Evolutionary conservation across 768 basidiomycete genomes (phyloP).

Genomic region (Tricholoma sp.): DNA sequence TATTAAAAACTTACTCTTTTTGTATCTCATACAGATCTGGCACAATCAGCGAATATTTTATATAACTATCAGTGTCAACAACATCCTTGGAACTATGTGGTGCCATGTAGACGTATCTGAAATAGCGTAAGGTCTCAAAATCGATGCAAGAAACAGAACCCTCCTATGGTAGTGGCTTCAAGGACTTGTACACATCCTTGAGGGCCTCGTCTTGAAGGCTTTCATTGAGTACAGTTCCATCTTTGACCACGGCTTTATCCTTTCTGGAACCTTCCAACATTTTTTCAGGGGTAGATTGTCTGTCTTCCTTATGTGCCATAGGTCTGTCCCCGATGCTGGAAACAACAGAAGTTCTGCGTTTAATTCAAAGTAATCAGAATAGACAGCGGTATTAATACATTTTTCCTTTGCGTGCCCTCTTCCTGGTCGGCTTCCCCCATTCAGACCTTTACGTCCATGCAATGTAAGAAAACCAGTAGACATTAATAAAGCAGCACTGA

Average conservation of each 20-base stretch:
- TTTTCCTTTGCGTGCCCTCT: background rate
- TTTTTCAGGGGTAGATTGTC: background rate
- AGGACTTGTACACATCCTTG: background rate
- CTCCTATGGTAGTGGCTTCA: background rate
- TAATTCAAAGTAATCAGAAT: background rate
- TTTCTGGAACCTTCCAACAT: background rate
- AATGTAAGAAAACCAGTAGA: background rate
- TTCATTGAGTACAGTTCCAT: background rate
- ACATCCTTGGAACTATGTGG: background rate
- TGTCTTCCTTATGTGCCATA: background rate
- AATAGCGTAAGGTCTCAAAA: background rate
- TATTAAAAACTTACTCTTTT: background rate
- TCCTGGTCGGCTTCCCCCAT: background rate
- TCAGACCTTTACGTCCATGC: background rate
- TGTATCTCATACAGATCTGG: background rate
- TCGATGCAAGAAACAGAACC: background rate
- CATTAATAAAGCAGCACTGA: background rate
- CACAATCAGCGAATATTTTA: background rate
- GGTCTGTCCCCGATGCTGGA: background rate
- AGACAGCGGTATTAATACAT: background rate
- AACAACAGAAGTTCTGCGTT: background rate
- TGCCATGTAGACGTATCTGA: background rate
- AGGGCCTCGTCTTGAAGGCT: background rate
- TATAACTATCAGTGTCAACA: background rate
- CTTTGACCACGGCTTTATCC: background rate